Conservation (phyloP, 2,329 filamentous ascomycete species). For the Pseudogymnoascus sp. region DNA sequence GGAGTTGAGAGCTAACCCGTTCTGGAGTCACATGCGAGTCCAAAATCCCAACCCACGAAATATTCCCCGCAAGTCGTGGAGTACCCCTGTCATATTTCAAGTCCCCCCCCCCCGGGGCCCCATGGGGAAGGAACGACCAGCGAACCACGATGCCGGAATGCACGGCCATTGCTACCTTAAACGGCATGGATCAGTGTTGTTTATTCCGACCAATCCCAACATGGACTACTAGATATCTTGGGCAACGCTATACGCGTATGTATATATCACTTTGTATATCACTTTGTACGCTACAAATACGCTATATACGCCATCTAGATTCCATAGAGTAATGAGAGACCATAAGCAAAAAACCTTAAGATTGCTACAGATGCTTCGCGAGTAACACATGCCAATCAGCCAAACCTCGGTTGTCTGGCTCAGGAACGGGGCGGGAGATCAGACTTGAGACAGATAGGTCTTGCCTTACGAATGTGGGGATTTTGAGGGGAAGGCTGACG, state of each 20-base stretch:
- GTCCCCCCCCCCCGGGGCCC: not conserved
- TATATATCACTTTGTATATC: not conserved
- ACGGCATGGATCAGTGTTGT: not conserved
- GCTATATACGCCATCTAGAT: not conserved
- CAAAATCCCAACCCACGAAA: not conserved
- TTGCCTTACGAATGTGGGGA: not conserved
- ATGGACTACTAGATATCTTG: not conserved
- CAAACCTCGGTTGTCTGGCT: not conserved
- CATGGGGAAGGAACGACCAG: not conserved
- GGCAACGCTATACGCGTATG: not conserved
- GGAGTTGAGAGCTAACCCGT: not conserved
- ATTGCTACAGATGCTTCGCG: not conserved
- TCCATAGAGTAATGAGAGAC: not conserved
- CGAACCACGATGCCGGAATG: not conserved
- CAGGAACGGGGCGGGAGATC: constrained; percentile 7
- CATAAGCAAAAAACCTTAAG: not conserved
- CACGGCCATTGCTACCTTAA: not conserved
- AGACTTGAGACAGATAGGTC: not conserved
- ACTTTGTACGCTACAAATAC: not conserved
- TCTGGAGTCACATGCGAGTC: not conserved
- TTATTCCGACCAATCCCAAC: not conserved
- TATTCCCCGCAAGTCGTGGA: not conserved
- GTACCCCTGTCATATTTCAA: not conserved
- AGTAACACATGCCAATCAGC: not conserved
- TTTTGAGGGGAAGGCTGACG: not conserved